Base-by-base conservation (phyloP, 768 basidiomycete genomes). In the Amanita subjunquillea region DNA sequence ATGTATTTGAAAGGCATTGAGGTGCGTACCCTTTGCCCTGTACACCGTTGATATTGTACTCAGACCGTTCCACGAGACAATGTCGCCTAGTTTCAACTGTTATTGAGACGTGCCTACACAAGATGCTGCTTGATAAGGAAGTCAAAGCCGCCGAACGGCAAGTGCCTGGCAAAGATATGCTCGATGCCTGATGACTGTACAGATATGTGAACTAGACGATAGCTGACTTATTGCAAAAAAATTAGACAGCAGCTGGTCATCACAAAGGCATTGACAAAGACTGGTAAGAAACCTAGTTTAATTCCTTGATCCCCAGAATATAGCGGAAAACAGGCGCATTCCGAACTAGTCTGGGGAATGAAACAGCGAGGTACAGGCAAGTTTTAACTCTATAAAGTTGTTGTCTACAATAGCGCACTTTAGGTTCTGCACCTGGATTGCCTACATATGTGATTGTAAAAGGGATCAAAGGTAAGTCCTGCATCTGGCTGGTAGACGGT, bases 1-100 rank as follows among this genome's bases (percentile, higher is more conserved):
- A 98, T 98, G 96, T 96, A 99, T 60, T 87, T 95, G 2, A 99
- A 99, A 71, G 96, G 96, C 62, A 98, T 99, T 54, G 96, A 99
- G 80, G 94, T 92, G 51, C 2, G 79, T 61, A 22, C 41, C 4
- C 13, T 15, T 25, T 10, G 3, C 17, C 27, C 4, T 27, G 17
- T 8, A 7, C 22, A 9, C 20, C 6, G 1, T 38, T 40, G 25
- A 37, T 17, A 29, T 25, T 23, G 7, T 40, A 17, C 15, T 17
- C 56, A 98, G 94, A 98, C 96, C 40, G 96, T 99, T 44, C 85
- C 95, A 58, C 80, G 96, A 66, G 96, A 99, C 62, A 99, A 99
- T 99, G 96, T 67, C 85, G 95, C n/a, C 78, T 98, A 9, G 96
- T 98, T 6, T 92, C 91, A 6, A 97, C 95, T 2, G 92, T 98